These are phyloP conservation scores for Rosa multiflora DNA, from an alignment of 306 rosid genomes.

Conservation along the genomic window DNA sequence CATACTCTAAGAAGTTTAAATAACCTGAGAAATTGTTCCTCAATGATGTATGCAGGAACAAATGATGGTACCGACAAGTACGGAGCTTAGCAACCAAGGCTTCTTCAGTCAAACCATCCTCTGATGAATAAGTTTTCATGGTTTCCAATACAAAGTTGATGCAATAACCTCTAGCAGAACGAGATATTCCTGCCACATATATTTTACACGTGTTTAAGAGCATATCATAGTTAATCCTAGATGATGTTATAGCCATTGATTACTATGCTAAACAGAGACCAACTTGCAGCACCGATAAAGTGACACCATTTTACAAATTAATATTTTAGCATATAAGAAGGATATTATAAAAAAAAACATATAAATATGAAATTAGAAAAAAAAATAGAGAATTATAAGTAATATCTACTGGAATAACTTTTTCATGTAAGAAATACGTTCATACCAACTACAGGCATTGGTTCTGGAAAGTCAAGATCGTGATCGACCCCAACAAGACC, in stretches of 20 bases:
- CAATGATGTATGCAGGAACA: constrained; percentile 79
- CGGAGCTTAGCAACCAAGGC: constrained; percentile 92
- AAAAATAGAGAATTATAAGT: neutral
- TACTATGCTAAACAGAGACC: constrained; percentile 1
- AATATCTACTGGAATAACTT: constrained; percentile 7
- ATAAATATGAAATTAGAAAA: neutral
- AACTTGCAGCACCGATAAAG: neutral
- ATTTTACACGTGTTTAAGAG: constrained; percentile 10
- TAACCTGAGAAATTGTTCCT: constrained; percentile 74
- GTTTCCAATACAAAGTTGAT: constrained; percentile 76
- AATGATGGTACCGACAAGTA: constrained; percentile 83
- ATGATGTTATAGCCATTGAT: neutral
- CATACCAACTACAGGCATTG: constrained; percentile 96
- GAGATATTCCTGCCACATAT: constrained; percentile 67
- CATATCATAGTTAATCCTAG: neutral
- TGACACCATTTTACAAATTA: neutral
- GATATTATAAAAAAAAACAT: neutral
- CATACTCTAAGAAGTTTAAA: constrained; percentile 18
- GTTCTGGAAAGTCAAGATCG: constrained; percentile 95
- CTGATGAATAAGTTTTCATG: constrained; percentile 80
- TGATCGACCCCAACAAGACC: constrained; percentile 91
- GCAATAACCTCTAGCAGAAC: constrained; percentile 94
- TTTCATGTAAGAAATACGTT: neutral
- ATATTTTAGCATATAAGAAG: neutral
- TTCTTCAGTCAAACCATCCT: constrained; percentile 95